Base-by-base conservation (phyloP, 176 grass and related monocot species). In the Puccinellia tenuiflora region DNA sequence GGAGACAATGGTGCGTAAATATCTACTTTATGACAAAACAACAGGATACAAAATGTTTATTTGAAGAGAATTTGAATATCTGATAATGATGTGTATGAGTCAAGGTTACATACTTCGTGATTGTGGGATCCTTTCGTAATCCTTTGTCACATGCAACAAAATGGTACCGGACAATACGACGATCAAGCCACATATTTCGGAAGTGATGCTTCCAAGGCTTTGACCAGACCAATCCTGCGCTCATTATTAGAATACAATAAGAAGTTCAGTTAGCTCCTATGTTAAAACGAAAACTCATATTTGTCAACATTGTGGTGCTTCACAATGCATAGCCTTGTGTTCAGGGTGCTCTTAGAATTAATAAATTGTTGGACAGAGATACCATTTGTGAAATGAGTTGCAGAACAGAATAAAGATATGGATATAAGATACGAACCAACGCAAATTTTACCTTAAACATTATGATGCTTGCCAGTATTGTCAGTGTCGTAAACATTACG, bases 401-500 rank as follows among this genome's bases (percentile, higher is more conserved):
- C 31, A 48, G 18, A 84, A 29, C 53, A 57, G 12, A 82, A 75
- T 22, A 46, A 15, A 68, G 24, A 38, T 61, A 40, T 61, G 22
- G 24, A 72, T 82, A 65, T 78, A 59, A 52, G 16, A 76, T 30
- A 59, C 33, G 22, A 81, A 51, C 38, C 68, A 67, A 76, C 25
- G 82, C 75, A 35, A 76, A 5, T 6, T 7, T 86, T 95, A 99
- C 93, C 96, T 99, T 99, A 60, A 99, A 99, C 96, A 99, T 99
- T 88, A 99, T 99, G 47, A 99, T 70, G 38, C 93, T 99, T 55
- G 96, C 96, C 43, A 93, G 80, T 65, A 99, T 99, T 80, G 96
- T 99, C 75, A 99, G 87, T 79, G 87, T 90, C 12, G 96, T 99
- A 79, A 99, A 99, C 96, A 99, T 96, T 53, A 93, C 91, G 10